Evolutionary conservation across 192 early-diverging fungal genomes (phyloP).

Genomic region (Gamsiella multidivaricata): DNA sequence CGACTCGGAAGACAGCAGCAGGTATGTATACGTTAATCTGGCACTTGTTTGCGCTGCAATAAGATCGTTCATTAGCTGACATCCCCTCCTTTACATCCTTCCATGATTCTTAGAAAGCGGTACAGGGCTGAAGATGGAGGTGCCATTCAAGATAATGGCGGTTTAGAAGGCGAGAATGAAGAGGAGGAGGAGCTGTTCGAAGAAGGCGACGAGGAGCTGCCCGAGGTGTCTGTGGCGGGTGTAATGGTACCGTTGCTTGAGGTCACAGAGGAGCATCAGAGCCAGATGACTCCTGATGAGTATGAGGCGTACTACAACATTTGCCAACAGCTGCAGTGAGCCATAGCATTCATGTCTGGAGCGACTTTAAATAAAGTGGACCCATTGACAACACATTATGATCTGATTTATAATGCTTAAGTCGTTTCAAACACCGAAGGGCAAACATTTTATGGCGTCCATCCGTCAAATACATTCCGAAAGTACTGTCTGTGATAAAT

Average conservation of each 20-base stretch:
- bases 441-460: too few relatives aligned
- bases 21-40: constrained; percentile 9
- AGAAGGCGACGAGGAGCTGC: constrained; percentile 32
- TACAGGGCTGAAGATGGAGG: constrained; percentile 20
- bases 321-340: constrained; percentile 24
- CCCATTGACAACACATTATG: too few relatives aligned
- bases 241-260: constrained; percentile 60
- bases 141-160: constrained; percentile 33
- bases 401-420: too few relatives aligned
- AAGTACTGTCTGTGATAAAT: too few relatives aligned
- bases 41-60: neutral
- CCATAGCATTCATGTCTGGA: too few relatives aligned
- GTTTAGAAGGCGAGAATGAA: neutral
- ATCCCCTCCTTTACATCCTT: too few relatives aligned
- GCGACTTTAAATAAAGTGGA: too few relatives aligned
- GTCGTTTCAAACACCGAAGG: too few relatives aligned
- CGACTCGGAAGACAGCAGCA: constrained; percentile 7
- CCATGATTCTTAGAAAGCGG: constrained; percentile 31
- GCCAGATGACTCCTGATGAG: constrained; percentile 66
- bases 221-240: constrained; percentile 47
- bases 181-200: constrained; percentile 30
- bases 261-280: constrained; percentile 64
- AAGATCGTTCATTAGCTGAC: neutral
- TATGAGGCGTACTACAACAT: constrained; percentile 57
- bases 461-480: too few relatives aligned